These are phyloP conservation scores for Thalassiosira exigua DNA, from an alignment of 352 stramenopile genomes.

Conservation along the genomic window DNA sequence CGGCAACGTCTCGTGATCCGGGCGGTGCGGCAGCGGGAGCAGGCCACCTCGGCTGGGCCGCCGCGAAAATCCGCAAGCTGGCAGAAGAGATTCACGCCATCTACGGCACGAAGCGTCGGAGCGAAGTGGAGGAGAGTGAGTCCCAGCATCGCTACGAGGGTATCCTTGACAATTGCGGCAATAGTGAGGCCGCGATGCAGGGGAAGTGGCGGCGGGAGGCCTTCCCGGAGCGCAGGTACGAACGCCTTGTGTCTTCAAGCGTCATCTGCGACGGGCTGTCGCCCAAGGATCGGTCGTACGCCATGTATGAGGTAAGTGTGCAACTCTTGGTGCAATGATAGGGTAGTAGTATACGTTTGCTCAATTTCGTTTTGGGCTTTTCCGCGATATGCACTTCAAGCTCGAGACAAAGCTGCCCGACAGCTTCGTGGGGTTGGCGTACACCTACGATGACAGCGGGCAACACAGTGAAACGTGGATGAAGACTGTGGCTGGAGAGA, in stretches of 20 bases:
- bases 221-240: constrained; percentile 81
- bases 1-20: constrained; percentile 61
- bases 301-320: no score
- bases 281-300: constrained; percentile 75
- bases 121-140: constrained; percentile 72
- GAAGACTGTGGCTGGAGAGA: constrained; percentile 78
- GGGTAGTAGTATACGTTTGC: no score
- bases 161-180: constrained; percentile 57
- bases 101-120: constrained; percentile 59
- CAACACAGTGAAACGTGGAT: constrained; percentile 84
- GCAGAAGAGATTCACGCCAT: constrained; percentile 76
- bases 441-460: constrained; percentile 80
- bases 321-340: no score
- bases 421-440: constrained; percentile 80
- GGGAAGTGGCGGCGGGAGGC: constrained; percentile 70
- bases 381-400: no score
- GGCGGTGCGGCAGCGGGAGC: constrained; percentile 30
- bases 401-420: constrained; percentile 76
- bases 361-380: no score
- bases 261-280: constrained; percentile 80
- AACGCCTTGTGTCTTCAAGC: constrained; percentile 67
- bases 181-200: constrained; percentile 79
- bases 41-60: constrained; percentile 65
- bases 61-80: constrained; percentile 70
- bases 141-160: constrained; percentile 62